Percentiles rank a stretch among this genome's conserved stretches.
Conservation (phyloP, 208 protist genomes). For the Lotmaria passim region DNA sequence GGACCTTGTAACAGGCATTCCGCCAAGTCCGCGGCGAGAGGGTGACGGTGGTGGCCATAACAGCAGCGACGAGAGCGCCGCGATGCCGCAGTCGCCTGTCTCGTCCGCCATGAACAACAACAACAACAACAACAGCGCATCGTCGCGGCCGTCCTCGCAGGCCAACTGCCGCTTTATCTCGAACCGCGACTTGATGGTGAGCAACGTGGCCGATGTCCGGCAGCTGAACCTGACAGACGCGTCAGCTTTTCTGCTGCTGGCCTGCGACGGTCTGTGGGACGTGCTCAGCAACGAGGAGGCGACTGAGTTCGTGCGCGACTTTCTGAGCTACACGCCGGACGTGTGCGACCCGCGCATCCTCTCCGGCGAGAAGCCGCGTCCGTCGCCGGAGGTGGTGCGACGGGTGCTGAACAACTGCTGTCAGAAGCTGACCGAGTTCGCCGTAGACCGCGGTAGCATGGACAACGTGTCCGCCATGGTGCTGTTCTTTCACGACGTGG, state of each 20-base stretch:
- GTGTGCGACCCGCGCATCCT: slow-evolving; percentile 44
- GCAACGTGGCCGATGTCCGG: slow-evolving; percentile 78
- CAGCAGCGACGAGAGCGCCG: not conserved
- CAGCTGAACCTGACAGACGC: slow-evolving; percentile 78
- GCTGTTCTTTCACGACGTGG: slow-evolving; percentile 84
- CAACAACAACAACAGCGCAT: too few relatives aligned
- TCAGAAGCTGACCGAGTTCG: slow-evolving; percentile 83
- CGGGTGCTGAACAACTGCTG: slow-evolving; percentile 76
- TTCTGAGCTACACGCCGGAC: slow-evolving; percentile 78
- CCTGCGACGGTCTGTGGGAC: slow-evolving; percentile 91
- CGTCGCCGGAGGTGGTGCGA: slow-evolving; percentile 49
- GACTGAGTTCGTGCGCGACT: slow-evolving; percentile 78
- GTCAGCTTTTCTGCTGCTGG: slow-evolving; percentile 78
- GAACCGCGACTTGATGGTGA: slow-evolving; percentile 73
- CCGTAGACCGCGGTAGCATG: slow-evolving; percentile 78
- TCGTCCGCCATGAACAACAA: too few relatives aligned
- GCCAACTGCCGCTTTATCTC: slow-evolving; percentile 32
- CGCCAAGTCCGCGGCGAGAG: slow-evolving; percentile 23
- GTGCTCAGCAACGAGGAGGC: slow-evolving; percentile 87
- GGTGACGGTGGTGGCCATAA: not conserved
- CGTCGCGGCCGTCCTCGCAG: slow-evolving; percentile 9
- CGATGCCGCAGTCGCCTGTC: too few relatives aligned
- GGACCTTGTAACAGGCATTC: slow-evolving; percentile 20
- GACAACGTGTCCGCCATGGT: slow-evolving; percentile 84
- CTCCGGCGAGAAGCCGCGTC: slow-evolving; percentile 42